These are phyloP conservation scores for Sphagnum tenellum DNA, from an alignment of 225 moss, liverwort and hornwort genomes.

Conservation along the genomic window DNA sequence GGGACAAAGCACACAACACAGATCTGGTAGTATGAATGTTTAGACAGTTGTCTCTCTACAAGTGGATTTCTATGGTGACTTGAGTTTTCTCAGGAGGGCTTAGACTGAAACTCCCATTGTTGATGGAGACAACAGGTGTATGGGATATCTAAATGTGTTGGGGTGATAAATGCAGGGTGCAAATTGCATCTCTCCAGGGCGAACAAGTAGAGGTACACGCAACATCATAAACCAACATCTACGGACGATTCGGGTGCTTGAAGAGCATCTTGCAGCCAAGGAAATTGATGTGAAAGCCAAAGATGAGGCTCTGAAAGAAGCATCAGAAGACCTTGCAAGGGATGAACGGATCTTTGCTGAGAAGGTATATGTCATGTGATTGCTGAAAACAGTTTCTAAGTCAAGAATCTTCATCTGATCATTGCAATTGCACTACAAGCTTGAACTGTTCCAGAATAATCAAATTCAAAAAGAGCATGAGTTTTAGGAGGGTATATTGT, in stretches of 20 bases:
- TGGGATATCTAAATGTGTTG: too few relatives aligned
- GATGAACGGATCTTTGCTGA: slow-evolving; percentile 84
- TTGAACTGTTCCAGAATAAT: too few relatives aligned
- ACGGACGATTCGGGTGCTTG: slow-evolving; percentile 49
- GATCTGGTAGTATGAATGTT: too few relatives aligned
- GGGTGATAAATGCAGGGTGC: slow-evolving; percentile 17
- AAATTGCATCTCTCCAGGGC: slow-evolving; percentile 31
- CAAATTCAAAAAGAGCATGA: background rate
- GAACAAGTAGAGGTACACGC: slow-evolving; percentile 46
- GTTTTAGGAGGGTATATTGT: background rate
- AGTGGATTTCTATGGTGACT: too few relatives aligned
- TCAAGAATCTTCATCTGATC: too few relatives aligned
- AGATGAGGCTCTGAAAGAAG: slow-evolving; percentile 59
- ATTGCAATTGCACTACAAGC: too few relatives aligned
- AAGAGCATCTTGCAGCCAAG: slow-evolving; percentile 56
- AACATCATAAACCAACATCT: slow-evolving; percentile 73
- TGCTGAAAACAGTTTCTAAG: too few relatives aligned
- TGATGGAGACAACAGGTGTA: too few relatives aligned
- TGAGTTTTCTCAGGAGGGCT: too few relatives aligned
- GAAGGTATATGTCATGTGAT: slow-evolving; percentile 25
- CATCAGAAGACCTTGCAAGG: slow-evolving; percentile 66
- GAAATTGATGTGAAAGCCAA: slow-evolving; percentile 61
- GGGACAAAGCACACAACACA: too few relatives aligned
- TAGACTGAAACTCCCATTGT: too few relatives aligned
- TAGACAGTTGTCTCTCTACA: too few relatives aligned